Conservation (phyloP, 257 asterid genomes). For the Rauvolfia tetraphylla region DNA sequence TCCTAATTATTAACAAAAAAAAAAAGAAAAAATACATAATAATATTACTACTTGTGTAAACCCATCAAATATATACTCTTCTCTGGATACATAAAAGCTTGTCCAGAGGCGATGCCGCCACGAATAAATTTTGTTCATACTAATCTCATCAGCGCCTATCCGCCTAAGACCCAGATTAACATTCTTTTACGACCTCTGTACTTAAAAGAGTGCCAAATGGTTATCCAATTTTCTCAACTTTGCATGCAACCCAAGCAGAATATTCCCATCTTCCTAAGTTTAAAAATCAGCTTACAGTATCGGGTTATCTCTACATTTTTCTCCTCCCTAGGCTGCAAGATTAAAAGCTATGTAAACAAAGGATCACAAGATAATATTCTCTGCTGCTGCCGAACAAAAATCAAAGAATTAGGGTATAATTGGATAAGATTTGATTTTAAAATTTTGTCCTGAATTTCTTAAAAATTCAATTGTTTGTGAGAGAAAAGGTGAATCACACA, state of each 20-base stretch:
- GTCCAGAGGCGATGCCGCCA: too few relatives aligned
- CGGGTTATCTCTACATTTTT: background rate
- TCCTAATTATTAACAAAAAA: too few relatives aligned
- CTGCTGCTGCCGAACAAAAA: background rate
- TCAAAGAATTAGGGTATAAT: too few relatives aligned
- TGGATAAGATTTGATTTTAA: too few relatives aligned
- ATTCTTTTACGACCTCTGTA: background rate
- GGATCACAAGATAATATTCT: conserved; percentile 1
- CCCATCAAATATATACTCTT: too few relatives aligned
- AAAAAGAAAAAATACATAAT: too few relatives aligned
- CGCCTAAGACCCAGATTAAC: background rate
- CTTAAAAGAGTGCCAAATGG: background rate
- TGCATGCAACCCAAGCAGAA: background rate
- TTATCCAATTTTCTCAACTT: background rate
- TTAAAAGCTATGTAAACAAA: background rate
- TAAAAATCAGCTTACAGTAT: background rate
- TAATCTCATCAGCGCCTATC: background rate
- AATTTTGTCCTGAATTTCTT: too few relatives aligned
- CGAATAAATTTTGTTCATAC: background rate
- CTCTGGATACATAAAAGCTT: too few relatives aligned
- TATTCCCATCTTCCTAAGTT: background rate
- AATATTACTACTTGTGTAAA: too few relatives aligned
- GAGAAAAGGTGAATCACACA: background rate
- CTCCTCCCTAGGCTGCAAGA: background rate
- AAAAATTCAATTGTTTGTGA: too few relatives aligned